Evolutionary conservation across 129 eudicot genomes (phyloP), one percentile per base, ranked within the genome.

Genomic region (Kitagawia praeruptora): DNA sequence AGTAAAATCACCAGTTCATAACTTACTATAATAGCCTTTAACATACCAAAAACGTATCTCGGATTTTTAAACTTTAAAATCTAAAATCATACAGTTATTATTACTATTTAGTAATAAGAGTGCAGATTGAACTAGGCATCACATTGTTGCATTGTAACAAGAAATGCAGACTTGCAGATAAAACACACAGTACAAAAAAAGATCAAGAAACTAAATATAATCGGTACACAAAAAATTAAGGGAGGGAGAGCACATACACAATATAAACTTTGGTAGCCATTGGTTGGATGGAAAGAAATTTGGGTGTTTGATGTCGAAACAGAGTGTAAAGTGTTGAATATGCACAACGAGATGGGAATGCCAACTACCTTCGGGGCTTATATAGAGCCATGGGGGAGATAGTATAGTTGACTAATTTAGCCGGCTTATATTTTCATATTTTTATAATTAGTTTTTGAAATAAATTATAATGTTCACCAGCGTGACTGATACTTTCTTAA

Each of bases 231-330:
- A 39, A 39, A 18, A 39, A 21, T 11, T 6, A 10, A 45, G 41
- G 44, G 34, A 9, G 53, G 11, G 58, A 75, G 74, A 19, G 44
- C 12, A 19, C 85, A 18, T 85, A 88, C 89, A 88, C 87, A 14
- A 88, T 88, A 81, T 85, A 88, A 44, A 85, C 86, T 82, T 85
- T 85, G 75, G 88, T 85, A 10, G 88, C 85, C 85, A 85, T 85
- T 78, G 82, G 10, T 77, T 77, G 75, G 3, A 28, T 39, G 75
- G 2, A 1, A 19, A 70, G 14, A 41, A 28, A 45, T 15, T 13
- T 46, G 61, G 45, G 23, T 51, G 12, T 46, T 46, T 46, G 49
- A 10, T 3, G 79, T 49, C 19, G 11, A 34, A 51, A 76, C 47
- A 48, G 79, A 34, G 64, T 61, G 34, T 37, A 48, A 69, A 34